Evolutionary conservation across 1,284 basidiomycete genomes (phyloP).

Genomic region (Neonothopanus nambi): DNA sequence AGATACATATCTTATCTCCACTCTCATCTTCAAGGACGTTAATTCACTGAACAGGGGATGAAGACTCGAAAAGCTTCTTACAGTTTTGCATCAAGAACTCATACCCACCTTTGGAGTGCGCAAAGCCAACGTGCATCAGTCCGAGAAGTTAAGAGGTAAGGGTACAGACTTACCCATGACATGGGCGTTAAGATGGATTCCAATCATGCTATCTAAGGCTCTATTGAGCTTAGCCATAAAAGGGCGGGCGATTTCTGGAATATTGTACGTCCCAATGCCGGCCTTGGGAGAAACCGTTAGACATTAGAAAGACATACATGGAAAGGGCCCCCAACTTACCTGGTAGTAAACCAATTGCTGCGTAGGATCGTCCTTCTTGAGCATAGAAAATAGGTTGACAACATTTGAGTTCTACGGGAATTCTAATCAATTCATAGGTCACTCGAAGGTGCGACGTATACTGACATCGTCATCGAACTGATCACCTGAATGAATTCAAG

Average conservation of each 20-base stretch:
- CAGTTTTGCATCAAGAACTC: slow-evolving; percentile 67
- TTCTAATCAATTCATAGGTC: neutral
- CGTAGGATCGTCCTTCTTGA: slow-evolving; percentile 42
- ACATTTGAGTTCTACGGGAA: slow-evolving; percentile 41
- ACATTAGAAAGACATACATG: neutral
- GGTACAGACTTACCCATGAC: slow-evolving; percentile 40
- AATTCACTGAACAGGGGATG: neutral
- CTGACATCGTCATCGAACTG: slow-evolving; percentile 40
- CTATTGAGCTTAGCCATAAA: slow-evolving; percentile 38
- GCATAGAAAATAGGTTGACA: slow-evolving; percentile 40
- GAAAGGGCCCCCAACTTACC: slow-evolving; percentile 21
- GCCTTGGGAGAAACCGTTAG: slow-evolving; percentile 33
- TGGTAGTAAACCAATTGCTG: slow-evolving; percentile 51
- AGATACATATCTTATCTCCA: slow-evolving; percentile 54
- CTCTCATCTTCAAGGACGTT: slow-evolving; percentile 27
- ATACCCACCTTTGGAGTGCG: slow-evolving; percentile 50
- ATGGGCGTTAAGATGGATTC: slow-evolving; percentile 47
- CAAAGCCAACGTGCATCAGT: neutral
- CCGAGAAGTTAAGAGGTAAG: neutral
- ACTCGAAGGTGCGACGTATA: neutral
- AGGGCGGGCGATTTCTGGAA: slow-evolving; percentile 41
- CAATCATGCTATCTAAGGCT: slow-evolving; percentile 15
- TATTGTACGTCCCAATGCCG: slow-evolving; percentile 54
- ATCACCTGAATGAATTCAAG: slow-evolving; percentile 17
- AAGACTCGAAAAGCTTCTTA: slow-evolving; percentile 18